Evolutionary conservation across 1,284 basidiomycete genomes (phyloP).

Genomic region (Austroboletus novae-zelandiae): DNA sequence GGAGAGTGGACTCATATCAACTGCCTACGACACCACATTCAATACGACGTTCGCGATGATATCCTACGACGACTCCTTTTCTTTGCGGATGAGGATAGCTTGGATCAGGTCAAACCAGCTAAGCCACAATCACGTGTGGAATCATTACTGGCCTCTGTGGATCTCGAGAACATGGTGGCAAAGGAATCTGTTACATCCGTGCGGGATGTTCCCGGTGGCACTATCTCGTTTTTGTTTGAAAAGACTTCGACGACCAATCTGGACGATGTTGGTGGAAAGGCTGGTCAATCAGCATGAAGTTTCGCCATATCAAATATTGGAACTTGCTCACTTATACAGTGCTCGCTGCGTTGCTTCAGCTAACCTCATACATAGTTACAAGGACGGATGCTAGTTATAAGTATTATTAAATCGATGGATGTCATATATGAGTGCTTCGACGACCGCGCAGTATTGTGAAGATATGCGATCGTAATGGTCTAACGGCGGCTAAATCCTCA

Average conservation of each 20-base stretch:
- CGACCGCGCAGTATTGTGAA: constrained; percentile 10
- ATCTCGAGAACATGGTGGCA: constrained; percentile 43
- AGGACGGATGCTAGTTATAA: constrained; percentile 5
- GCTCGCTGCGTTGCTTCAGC: not conserved
- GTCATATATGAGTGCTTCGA: constrained; percentile 12
- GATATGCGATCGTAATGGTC: constrained; percentile 3
- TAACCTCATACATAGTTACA: constrained; percentile 7
- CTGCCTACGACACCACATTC: constrained; percentile 49
- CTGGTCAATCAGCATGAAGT: constrained; percentile 6
- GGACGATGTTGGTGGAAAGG: constrained; percentile 2
- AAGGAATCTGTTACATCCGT: constrained; percentile 28
- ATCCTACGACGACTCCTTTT: constrained; percentile 53
- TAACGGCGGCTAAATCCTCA: constrained; percentile 20
- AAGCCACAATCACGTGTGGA: constrained; percentile 33
- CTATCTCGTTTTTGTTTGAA: constrained; percentile 71
- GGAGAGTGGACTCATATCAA: constrained; percentile 90
- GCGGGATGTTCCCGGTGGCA: constrained; percentile 59
- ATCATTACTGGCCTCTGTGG: constrained; percentile 40
- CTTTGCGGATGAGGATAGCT: constrained; percentile 18
- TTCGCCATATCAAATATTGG: not conserved
- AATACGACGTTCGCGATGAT: constrained; percentile 57
- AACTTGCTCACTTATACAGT: not conserved
- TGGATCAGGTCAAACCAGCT: constrained; percentile 1
- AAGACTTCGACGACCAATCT: constrained; percentile 38
- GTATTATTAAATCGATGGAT: constrained; percentile 5